Base-by-base conservation (phyloP, 768 basidiomycete species). In the Pulveroboletus sp. region DNA sequence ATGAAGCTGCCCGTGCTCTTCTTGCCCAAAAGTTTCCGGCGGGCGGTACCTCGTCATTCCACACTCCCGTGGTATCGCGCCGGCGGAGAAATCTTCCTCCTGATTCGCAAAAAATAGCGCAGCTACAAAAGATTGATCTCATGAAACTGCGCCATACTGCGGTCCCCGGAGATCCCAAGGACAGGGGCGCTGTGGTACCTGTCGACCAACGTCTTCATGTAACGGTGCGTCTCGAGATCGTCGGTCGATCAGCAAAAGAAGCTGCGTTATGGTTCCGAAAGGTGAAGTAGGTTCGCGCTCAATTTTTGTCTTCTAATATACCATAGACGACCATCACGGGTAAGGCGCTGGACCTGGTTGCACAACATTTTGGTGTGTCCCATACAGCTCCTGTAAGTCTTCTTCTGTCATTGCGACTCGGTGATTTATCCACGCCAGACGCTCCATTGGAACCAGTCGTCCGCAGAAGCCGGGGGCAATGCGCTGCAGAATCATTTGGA, bases 71-170 rank as follows among this genome's bases (percentile, higher is more conserved):
- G n/a, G 66, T 57, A 11, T 51, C 54, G 9, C 67, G 57, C n/a
- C 63, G 58, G 44, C 52, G 48, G 26, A 55, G 50, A 32, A 73
- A 72, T 53, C 57, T 64, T 35, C 74, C 78, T 6, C 72, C 71
- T 11, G 77, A 82, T 57, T 76, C 81, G 8, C 73, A 69, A 47
- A 82, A 82, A 56, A 62, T 77, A 18, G 79, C 76, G 1, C 78
- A 81, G 53, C 65, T 74, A 51, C 74, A 75, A 49, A 81, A 79
- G 57, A 61, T 89, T 15, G 79, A 83, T 58, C 61, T 83, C 6
- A 86, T 91, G 77, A 87, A 81, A 61, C 77, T 92, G 76, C 81
- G 83, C 47, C 87, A 86, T 61, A 75, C 72, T 35, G 90, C 90
- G 10, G 57, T 70, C 37, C 79, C 87, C 3, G 80, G 72, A 8